Evolutionary conservation across 2,329 filamentous ascomycete species (phyloP).

Genomic region (Aaosphaeria pasadenensis): DNA sequence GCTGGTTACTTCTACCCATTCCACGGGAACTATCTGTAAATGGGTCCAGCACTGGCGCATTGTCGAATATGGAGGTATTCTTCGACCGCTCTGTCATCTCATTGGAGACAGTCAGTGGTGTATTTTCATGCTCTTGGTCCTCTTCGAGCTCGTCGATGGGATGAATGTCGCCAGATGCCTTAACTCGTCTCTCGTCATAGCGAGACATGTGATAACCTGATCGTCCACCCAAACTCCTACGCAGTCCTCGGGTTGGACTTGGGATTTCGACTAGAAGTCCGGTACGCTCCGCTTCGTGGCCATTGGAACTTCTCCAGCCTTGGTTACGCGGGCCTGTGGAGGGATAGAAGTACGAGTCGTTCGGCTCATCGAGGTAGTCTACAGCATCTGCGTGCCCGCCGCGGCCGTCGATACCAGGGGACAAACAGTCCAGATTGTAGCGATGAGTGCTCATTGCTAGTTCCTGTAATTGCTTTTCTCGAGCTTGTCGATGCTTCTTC

Average conservation of each 20-base stretch:
- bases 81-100: constrained; percentile 24
- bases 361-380: constrained; percentile 25
- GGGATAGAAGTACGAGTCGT: constrained; percentile 26
- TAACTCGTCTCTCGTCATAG: constrained; percentile 50
- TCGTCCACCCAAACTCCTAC: constrained; percentile 37
- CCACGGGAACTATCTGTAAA: constrained; percentile 39
- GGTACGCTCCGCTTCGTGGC: constrained; percentile 43
- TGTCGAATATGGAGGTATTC: constrained; percentile 22
- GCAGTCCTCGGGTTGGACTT: constrained; percentile 47
- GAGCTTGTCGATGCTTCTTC: constrained; percentile 38
- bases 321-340: constrained; percentile 15
- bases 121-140: constrained; percentile 42
- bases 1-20: constrained; percentile 11
- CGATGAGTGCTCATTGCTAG: constrained; percentile 52
- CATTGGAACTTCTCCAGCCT: constrained; percentile 28
- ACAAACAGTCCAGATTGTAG: constrained; percentile 38
- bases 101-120: constrained; percentile 9
- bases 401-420: constrained; percentile 31
- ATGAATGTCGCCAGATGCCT: constrained; percentile 56
- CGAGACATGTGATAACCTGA: constrained; percentile 36
- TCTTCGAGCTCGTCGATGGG: constrained; percentile 63
- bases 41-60: constrained; percentile 37
- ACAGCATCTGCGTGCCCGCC: constrained; percentile 40
- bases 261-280: constrained; percentile 47
- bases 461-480: constrained; percentile 56